phyloP scores from a whole-genome alignment of 208 protist species.

The Spongospora subterranea region DNA sequence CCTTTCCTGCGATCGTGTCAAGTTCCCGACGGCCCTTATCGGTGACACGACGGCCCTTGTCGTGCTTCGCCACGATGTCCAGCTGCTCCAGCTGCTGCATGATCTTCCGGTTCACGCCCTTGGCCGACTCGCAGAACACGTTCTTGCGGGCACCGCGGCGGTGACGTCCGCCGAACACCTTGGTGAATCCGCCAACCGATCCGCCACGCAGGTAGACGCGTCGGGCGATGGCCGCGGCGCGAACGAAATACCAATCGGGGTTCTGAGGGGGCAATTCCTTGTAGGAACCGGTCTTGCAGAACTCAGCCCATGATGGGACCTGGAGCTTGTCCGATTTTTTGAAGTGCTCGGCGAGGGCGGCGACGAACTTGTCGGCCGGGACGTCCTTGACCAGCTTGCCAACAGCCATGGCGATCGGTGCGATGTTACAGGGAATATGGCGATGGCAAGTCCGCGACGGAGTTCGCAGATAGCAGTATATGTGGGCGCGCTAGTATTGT shows the following conservation, averaged over 20 bases:
- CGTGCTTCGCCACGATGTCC: slow-evolving; percentile 23
- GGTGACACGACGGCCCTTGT: slow-evolving; percentile 83
- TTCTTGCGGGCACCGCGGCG: slow-evolving; percentile 72
- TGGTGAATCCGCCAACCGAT: slow-evolving; percentile 88
- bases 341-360: slow-evolving; percentile 89
- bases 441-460: not conserved
- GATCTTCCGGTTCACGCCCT: slow-evolving; percentile 86
- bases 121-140: slow-evolving; percentile 83
- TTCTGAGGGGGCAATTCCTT: slow-evolving; percentile 94
- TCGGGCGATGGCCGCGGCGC: slow-evolving; percentile 91
- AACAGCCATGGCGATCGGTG: slow-evolving; percentile 31
- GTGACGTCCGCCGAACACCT: slow-evolving; percentile 83
- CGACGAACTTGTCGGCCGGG: slow-evolving; percentile 90
- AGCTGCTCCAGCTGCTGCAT: slow-evolving; percentile 90
- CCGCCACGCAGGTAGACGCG: slow-evolving; percentile 92
- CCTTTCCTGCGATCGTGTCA: slow-evolving; percentile 90
- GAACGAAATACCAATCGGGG: slow-evolving; percentile 97
- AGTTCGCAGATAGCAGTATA: not conserved
- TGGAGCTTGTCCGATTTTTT: slow-evolving; percentile 82
- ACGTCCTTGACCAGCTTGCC: slow-evolving; percentile 86
- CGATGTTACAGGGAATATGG: not conserved
- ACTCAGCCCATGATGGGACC: slow-evolving; percentile 92
- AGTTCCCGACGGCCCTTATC: slow-evolving; percentile 88
- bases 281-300: slow-evolving; percentile 92
- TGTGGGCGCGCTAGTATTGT: too few relatives aligned